A percentile compares a stretch with the other conserved stretches of the same genome.
These are phyloP conservation scores for Nakaseomyces glabratus DNA, from an alignment of 1,139 yeast genomes.

Conservation along the genomic window DNA sequence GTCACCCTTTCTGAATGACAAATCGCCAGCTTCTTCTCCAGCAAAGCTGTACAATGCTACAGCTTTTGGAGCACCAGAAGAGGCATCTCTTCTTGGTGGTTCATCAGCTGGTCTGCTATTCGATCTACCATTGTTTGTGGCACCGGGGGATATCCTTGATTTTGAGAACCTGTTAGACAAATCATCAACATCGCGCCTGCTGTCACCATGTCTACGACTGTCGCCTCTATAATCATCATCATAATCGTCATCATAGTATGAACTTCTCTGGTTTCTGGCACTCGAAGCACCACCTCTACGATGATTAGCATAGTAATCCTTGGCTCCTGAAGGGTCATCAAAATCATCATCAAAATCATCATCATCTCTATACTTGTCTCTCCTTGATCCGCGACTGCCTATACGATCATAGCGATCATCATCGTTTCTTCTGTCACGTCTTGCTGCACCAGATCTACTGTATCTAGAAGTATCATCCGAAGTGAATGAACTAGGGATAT, in stretches of 20 bases:
- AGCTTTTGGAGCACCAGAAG: slow-evolving; percentile 59
- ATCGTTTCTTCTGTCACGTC: slow-evolving; percentile 37
- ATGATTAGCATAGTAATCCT: slow-evolving; percentile 25
- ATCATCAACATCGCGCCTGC: slow-evolving; percentile 29
- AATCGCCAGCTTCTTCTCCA: slow-evolving; percentile 64
- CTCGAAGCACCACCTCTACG: slow-evolving; percentile 15
- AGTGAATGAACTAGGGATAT: slow-evolving; percentile 29
- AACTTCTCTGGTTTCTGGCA: slow-evolving; percentile 6
- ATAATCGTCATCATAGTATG: slow-evolving; percentile 55
- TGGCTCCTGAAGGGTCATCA: slow-evolving; percentile 33
- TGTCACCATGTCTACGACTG: slow-evolving; percentile 9
- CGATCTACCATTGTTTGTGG: slow-evolving; percentile 19
- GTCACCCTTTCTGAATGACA: slow-evolving; percentile 90
- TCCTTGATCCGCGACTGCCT: slow-evolving; percentile 11
- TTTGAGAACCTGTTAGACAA: slow-evolving; percentile 31
- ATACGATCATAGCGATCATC: slow-evolving; percentile 17
- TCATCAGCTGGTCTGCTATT: slow-evolving; percentile 34
- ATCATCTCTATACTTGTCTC: slow-evolving; percentile 10
- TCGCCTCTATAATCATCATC: slow-evolving; percentile 11
- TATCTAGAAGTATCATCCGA: slow-evolving; percentile 25
- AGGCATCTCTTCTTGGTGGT: slow-evolving; percentile 22
- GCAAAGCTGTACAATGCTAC: slow-evolving; percentile 82
- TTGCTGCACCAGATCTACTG: slow-evolving; percentile 27
- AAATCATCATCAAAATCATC: slow-evolving; percentile 11
- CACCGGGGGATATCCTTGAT: slow-evolving; percentile 25